These are phyloP conservation scores for Capsicum pubescens DNA, from an alignment of 257 asterid species.

Conservation along the genomic window DNA sequence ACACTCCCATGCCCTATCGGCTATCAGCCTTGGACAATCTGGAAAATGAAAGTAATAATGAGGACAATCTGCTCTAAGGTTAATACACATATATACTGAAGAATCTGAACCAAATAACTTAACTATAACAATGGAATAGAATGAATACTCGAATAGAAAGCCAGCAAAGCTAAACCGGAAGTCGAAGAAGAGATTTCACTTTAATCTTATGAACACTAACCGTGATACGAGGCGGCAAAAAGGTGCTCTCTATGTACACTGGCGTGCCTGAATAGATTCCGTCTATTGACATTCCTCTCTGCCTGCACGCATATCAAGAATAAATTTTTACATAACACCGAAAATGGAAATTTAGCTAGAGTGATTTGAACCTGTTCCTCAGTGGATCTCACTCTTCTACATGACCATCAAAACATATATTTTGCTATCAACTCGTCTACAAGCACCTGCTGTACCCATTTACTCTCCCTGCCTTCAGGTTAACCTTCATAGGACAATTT, in stretches of 20 bases:
- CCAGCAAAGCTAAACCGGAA: background rate
- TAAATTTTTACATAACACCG: background rate
- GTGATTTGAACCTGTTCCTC: background rate
- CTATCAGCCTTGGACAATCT: background rate
- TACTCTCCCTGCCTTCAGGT: background rate
- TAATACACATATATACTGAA: background rate
- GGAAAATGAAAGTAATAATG: background rate
- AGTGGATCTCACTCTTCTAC: background rate
- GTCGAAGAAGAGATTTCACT: background rate
- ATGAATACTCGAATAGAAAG: background rate
- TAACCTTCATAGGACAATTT: conserved; percentile 15
- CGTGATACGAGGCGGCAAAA: background rate
- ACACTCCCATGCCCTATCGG: background rate
- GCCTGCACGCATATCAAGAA: background rate
- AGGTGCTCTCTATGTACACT: background rate
- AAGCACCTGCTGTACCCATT: conserved; percentile 1
- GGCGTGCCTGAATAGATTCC: background rate
- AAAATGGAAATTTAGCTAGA: background rate
- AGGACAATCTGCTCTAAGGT: background rate
- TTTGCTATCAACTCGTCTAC: background rate
- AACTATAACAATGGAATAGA: background rate
- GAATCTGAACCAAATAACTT: background rate
- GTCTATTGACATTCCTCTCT: background rate
- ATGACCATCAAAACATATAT: background rate
- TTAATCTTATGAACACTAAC: background rate